phyloP scores from a whole-genome alignment of 2,329 filamentous ascomycete species.

The Fusarium solani-melongenae region DNA sequence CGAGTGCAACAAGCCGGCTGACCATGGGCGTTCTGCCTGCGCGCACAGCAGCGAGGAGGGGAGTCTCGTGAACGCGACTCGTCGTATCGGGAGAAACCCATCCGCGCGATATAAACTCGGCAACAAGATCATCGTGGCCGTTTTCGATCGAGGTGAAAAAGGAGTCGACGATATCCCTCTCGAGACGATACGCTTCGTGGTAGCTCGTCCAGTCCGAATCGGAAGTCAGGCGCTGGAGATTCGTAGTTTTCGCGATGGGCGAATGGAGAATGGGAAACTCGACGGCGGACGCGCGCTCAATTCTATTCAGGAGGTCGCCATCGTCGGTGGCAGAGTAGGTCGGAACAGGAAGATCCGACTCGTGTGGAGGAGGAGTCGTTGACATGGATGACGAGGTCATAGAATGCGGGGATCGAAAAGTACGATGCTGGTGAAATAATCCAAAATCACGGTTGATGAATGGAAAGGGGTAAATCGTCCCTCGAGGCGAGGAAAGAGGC shows the following conservation, averaged over 20 bases:
- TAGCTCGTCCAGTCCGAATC: background rate
- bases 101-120: conserved; percentile 46
- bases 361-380: background rate
- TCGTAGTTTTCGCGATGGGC: background rate
- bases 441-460: background rate
- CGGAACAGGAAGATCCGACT: conserved; percentile 19
- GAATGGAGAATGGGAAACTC: conserved; percentile 35
- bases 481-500: background rate
- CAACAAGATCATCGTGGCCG: conserved; percentile 44
- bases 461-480: background rate
- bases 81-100: conserved; percentile 53
- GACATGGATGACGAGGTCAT: background rate
- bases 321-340: conserved; percentile 32
- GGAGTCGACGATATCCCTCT: conserved; percentile 43
- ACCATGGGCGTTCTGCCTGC: conserved; percentile 46
- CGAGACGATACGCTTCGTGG: conserved; percentile 22
- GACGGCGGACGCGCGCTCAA: conserved; percentile 30
- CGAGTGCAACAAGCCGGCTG: conserved; percentile 48
- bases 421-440: background rate
- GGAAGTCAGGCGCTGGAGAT: background rate
- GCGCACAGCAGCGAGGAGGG: conserved; percentile 51
- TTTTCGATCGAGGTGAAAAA: conserved; percentile 46
- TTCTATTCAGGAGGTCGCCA: conserved; percentile 29
- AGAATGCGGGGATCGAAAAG: background rate
- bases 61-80: conserved; percentile 44